Percentiles rank a stretch among this genome's conserved stretches.
Evolutionary conservation across 2,329 filamentous ascomycete genomes (phyloP).

Genomic region (Venturiaceae sp.): DNA sequence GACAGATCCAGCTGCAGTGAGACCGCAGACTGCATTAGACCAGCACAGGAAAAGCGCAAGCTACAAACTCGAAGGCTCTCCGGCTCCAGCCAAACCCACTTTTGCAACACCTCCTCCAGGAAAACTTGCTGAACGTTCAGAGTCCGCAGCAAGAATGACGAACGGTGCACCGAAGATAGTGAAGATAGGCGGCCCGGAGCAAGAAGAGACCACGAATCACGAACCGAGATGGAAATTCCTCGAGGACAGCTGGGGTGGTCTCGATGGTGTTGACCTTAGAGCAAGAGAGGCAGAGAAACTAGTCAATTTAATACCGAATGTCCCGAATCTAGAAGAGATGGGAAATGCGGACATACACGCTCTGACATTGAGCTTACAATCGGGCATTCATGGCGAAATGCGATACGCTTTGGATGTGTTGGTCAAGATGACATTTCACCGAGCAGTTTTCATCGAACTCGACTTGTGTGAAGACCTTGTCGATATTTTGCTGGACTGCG

Average conservation of each 20-base stretch:
- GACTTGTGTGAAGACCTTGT: conserved; percentile 77
- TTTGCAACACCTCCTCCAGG: conserved; percentile 17
- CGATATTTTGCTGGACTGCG: conserved; percentile 81
- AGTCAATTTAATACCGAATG: conserved; percentile 43
- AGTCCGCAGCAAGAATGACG: conserved; percentile 1
- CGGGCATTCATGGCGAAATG: conserved; percentile 82
- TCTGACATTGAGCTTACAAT: conserved; percentile 80
- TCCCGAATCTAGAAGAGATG: conserved; percentile 66
- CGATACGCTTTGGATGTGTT: conserved; percentile 80
- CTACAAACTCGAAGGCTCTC: conserved; percentile 25
- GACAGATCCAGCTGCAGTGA: conserved; percentile 18
- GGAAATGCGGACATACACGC: conserved; percentile 86
- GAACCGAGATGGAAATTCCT: background rate
- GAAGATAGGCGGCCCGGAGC: background rate
- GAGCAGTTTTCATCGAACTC: conserved; percentile 55
- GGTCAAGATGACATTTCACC: conserved; percentile 58
- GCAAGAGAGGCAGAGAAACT: background rate
- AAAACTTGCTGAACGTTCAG: conserved; percentile 12
- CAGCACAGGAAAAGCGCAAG: conserved; percentile 27
- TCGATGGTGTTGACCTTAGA: background rate
- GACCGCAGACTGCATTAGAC: conserved; percentile 12
- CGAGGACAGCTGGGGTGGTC: conserved; percentile 2
- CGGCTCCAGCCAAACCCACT: conserved; percentile 14
- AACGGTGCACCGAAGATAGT: background rate
- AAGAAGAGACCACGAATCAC: conserved; percentile 6